Conservation (phyloP, 768 basidiomycete species). For the Mycena rebaudengoi region DNA sequence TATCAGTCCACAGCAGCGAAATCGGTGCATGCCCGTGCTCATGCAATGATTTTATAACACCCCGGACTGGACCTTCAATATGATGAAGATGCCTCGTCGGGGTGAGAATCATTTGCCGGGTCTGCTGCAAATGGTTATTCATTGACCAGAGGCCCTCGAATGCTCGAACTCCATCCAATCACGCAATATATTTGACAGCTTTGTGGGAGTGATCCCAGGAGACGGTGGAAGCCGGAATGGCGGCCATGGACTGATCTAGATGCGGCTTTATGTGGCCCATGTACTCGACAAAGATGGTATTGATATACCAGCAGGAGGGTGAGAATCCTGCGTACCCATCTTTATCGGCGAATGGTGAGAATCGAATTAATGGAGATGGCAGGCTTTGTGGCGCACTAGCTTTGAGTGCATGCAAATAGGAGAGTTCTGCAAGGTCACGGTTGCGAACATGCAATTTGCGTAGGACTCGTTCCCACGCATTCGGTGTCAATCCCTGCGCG, state of each 20-base stretch:
- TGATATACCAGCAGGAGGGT: too few relatives aligned
- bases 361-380: too few relatives aligned
- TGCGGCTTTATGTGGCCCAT: neutral
- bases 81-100: neutral
- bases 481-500: neutral
- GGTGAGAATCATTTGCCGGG: neutral
- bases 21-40: neutral
- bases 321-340: neutral
- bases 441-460: neutral
- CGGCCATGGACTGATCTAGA: neutral
- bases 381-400: neutral
- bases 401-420: neutral
- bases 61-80: neutral
- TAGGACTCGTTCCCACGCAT: neutral
- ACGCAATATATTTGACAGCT: neutral
- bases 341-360: neutral
- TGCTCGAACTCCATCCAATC: neutral
- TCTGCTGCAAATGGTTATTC: neutral
- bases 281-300: conserved; percentile 4
- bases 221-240: neutral
- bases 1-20: too few relatives aligned
- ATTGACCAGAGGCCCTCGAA: neutral
- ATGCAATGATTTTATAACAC: neutral
- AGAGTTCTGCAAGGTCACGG: neutral
- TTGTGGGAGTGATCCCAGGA: too few relatives aligned